These are phyloP conservation scores for Zygosaccharomyces rouxii DNA, from an alignment of 805 yeast species.

Conservation along the genomic window DNA sequence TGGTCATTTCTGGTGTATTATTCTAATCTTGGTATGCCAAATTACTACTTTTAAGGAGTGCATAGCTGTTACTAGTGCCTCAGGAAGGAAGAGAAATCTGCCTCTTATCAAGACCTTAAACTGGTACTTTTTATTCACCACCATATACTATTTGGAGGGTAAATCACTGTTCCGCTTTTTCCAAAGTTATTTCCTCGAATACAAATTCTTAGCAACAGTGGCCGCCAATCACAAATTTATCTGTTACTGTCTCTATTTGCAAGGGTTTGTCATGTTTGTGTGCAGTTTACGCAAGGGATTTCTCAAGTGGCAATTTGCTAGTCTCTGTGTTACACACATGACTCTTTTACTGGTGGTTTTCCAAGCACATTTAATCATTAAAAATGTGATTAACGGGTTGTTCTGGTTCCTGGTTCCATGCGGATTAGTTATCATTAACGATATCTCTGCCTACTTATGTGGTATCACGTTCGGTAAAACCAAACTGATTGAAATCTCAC, in stretches of 20 bases:
- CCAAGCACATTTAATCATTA: slow-evolving; percentile 90
- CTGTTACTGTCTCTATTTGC: slow-evolving; percentile 75
- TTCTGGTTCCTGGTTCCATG: slow-evolving; percentile 94
- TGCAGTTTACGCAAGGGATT: slow-evolving; percentile 83
- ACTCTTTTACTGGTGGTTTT: slow-evolving; percentile 81
- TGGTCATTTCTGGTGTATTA: slow-evolving; percentile 80
- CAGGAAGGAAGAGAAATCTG: slow-evolving; percentile 76
- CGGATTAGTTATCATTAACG: slow-evolving; percentile 87
- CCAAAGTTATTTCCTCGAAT: slow-evolving; percentile 37
- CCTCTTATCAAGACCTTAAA: slow-evolving; percentile 80
- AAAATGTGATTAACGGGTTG: slow-evolving; percentile 82
- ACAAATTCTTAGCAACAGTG: slow-evolving; percentile 47
- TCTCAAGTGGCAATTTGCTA: slow-evolving; percentile 89
- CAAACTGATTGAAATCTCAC: slow-evolving; percentile 87
- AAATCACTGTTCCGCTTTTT: slow-evolving; percentile 71
- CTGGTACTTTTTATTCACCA: slow-evolving; percentile 89
- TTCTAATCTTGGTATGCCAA: slow-evolving; percentile 68
- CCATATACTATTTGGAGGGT: slow-evolving; percentile 86
- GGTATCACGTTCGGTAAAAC: slow-evolving; percentile 96
- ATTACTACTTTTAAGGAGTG: slow-evolving; percentile 86
- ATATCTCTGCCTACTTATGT: slow-evolving; percentile 92
- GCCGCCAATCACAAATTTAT: slow-evolving; percentile 79
- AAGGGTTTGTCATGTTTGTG: slow-evolving; percentile 88
- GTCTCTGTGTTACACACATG: slow-evolving; percentile 92
- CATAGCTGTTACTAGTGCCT: slow-evolving; percentile 73